Evolutionary conservation across 306 rosid genomes (phyloP), one percentile per base, ranked within the genome.

Genomic region (Arachis stenosperma): DNA sequence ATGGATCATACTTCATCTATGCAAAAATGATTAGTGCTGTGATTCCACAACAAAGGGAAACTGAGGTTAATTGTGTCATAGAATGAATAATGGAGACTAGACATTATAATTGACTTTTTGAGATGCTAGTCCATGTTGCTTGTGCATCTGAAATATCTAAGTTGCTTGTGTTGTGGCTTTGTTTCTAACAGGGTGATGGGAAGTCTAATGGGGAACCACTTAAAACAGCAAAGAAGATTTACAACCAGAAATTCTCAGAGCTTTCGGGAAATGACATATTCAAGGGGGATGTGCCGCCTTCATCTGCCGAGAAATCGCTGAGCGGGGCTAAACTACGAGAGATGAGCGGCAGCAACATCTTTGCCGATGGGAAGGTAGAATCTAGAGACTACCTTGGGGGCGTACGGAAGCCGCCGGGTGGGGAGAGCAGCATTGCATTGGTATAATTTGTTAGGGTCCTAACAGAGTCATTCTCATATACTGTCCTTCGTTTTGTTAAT

Each of bases 331-430:
- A 94, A 79, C 83, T 94, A 70, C 90, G 95, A 12, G 98, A 94
- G 86, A 91, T 94, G 74, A 94, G 90, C 9, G 98, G 98, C 30
- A 94, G 86, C 10, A 88, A 94, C 87, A 94, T 94, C 81, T 94
- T 94, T 86, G 97, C 98, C 36, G 98, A 94, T 5, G 98, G 97
- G 72, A 94, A 94, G 86, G 89, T 66, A 52, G 97, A 91, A 84
- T 79, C 96, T 46, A 87, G 98, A 75, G 98, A 94, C 84, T 94
- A 78, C 83, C 75, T 91, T 30, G 98, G 98, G 0, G 96, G 96
- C 2, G 97, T 94, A 61, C 92, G 98, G 91, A 94, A 94, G 79
- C 98, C 98, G 65, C 98, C 98, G 0, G 98, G 97, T 0, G 98
- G 98, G 0, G 98, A 94, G 85, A 94, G 98, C 88, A 94, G 97